Conservation (phyloP, 208 protist species). For the Wallacemonas rigidus region DNA sequence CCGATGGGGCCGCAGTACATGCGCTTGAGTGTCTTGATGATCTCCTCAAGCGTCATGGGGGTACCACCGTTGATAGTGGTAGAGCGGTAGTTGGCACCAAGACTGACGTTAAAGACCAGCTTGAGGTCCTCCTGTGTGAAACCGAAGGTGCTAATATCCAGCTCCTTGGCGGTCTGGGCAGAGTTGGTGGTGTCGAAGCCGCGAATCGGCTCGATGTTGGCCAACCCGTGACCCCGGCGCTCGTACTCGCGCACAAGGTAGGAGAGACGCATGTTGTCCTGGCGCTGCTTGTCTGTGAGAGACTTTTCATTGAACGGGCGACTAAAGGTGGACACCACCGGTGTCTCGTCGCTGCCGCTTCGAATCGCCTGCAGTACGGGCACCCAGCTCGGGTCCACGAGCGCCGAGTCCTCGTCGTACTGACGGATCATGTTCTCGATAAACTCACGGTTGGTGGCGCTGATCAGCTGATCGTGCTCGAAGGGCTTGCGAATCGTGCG, state of each 20-base stretch:
- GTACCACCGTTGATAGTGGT: constrained; percentile 75
- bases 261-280: constrained; percentile 89
- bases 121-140: constrained; percentile 80
- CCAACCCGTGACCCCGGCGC: constrained; percentile 79
- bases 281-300: constrained; percentile 74
- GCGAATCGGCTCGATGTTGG: constrained; percentile 76
- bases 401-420: constrained; percentile 69
- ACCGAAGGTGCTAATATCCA: constrained; percentile 74
- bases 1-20: constrained; percentile 94
- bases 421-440: constrained; percentile 77
- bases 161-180: constrained; percentile 29
- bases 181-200: constrained; percentile 24
- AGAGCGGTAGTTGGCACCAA: constrained; percentile 72
- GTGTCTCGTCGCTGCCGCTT: constrained; percentile 42
- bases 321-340: constrained; percentile 78
- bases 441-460: constrained; percentile 72
- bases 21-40: constrained; percentile 63
- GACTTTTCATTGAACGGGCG: constrained; percentile 59
- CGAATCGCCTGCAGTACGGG: constrained; percentile 79
- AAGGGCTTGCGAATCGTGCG: constrained; percentile 78
- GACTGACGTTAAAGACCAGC: constrained; percentile 80
- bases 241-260: constrained; percentile 92
- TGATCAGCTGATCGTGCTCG: constrained; percentile 74
- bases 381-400: constrained; percentile 82
- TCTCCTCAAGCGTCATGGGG: constrained; percentile 76